Conservation (phyloP, 768 basidiomycete genomes). For the Rubroboletus satanas region DNA sequence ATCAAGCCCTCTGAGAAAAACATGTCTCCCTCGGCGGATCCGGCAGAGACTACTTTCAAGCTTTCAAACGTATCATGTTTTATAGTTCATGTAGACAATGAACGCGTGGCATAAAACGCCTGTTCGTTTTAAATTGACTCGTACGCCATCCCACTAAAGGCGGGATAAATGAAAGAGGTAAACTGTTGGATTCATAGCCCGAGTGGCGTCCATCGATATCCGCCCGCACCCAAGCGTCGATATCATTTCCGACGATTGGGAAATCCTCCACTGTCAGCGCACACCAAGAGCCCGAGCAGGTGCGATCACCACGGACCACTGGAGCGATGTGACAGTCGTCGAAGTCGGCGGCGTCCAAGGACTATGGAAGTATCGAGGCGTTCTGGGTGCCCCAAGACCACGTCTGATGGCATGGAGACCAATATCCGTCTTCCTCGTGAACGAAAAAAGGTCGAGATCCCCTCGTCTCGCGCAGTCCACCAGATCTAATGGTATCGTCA, state of each 20-base stretch:
- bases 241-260: slow-evolving; percentile 13
- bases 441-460: background rate
- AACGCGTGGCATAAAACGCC: background rate
- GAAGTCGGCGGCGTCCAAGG: slow-evolving; percentile 14
- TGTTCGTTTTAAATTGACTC: background rate
- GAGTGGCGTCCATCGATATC: background rate
- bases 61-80: background rate
- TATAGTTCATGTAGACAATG: background rate
- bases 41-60: background rate
- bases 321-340: background rate
- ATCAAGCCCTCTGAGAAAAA: too few species aligned
- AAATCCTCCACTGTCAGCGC: background rate
- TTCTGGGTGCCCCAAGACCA: background rate
- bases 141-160: too few species aligned
- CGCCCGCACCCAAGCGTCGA: background rate
- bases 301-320: slow-evolving; percentile 15
- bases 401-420: background rate
- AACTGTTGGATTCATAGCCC: background rate
- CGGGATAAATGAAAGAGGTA: background rate
- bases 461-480: background rate
- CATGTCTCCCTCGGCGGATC: background rate
- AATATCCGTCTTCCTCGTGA: slow-evolving; percentile 18
- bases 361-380: background rate
- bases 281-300: background rate
- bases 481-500: slow-evolving; percentile 2